Percentiles rank a stretch among this genome's conserved stretches.
Evolutionary conservation across 768 basidiomycete genomes (phyloP).

Genomic region (Galerina marginata): DNA sequence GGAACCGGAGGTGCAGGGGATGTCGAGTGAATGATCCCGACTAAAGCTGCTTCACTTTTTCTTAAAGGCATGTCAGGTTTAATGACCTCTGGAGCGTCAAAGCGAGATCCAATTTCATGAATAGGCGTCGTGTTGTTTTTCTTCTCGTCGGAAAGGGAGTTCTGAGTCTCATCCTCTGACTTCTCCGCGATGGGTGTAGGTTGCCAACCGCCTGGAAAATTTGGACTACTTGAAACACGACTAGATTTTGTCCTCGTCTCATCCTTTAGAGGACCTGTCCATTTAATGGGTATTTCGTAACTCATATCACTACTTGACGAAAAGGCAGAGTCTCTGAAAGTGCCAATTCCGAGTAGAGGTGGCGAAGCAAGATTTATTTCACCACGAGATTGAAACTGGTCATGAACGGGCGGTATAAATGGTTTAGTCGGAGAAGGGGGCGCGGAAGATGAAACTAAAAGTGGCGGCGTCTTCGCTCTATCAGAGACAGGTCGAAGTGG

Average conservation of each 20-base stretch:
- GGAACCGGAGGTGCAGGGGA: constrained; percentile 26
- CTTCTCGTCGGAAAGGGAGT: constrained; percentile 21
- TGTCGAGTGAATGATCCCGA: constrained; percentile 52
- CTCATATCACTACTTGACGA: constrained; percentile 52
- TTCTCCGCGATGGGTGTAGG: constrained; percentile 58
- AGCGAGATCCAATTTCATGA: constrained; percentile 55
- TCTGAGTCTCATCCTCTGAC: constrained; percentile 27
- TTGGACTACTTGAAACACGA: constrained; percentile 34
- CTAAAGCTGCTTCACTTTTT: constrained; percentile 69
- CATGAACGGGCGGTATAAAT: constrained; percentile 15
- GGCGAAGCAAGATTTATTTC: constrained; percentile 22
- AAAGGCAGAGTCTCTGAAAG: constrained; percentile 72
- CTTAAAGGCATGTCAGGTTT: constrained; percentile 47
- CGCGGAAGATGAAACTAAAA: constrained; percentile 30
- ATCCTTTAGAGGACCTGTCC: constrained; percentile 51
- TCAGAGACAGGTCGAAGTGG: constrained; percentile 39
- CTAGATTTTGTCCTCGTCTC: constrained; percentile 15
- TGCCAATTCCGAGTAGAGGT: constrained; percentile 58
- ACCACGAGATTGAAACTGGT: constrained; percentile 1
- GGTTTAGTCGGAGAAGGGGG: constrained; percentile 23
- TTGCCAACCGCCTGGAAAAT: constrained; percentile 62
- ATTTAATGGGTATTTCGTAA: constrained; percentile 62
- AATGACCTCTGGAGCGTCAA: constrained; percentile 59
- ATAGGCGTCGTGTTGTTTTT: constrained; percentile 37
- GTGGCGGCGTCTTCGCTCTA: constrained; percentile 46